Evolutionary conservation across 2,329 filamentous ascomycete species (phyloP).

Genomic region (Didymella sp.): DNA sequence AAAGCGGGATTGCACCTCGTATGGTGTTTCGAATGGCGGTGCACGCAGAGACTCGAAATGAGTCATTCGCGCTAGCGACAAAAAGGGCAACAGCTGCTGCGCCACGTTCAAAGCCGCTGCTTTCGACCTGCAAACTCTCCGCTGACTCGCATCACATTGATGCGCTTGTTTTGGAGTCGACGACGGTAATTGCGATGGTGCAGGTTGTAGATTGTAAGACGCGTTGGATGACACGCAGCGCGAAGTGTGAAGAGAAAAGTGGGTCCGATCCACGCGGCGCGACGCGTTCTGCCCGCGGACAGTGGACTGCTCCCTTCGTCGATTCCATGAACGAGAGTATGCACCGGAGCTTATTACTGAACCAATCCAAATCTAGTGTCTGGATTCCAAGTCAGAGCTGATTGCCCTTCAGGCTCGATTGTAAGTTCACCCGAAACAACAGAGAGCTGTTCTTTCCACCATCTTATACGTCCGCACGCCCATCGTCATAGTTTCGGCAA

Average conservation of each 20-base stretch:
- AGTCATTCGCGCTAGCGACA: conserved; percentile 35
- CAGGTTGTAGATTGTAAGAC: not conserved
- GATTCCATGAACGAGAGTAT: too few species aligned
- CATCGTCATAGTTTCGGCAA: too few species aligned
- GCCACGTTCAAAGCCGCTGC: conserved; percentile 14
- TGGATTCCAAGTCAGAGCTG: too few species aligned
- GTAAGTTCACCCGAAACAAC: too few species aligned
- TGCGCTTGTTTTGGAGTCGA: not conserved
- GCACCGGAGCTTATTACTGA: too few species aligned
- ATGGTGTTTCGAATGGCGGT: conserved; percentile 11
- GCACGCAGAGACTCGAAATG: conserved; percentile 30
- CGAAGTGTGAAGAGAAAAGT: not conserved
- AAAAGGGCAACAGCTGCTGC: conserved; percentile 14
- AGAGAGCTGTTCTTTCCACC: too few species aligned
- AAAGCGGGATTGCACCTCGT: not conserved
- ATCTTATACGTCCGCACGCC: too few species aligned
- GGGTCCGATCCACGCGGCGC: not conserved
- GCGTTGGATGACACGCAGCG: not conserved
- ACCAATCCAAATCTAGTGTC: too few species aligned
- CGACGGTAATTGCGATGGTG: not conserved
- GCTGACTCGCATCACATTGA: not conserved
- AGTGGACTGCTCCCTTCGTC: too few species aligned
- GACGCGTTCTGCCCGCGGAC: too few species aligned
- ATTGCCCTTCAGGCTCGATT: too few species aligned
- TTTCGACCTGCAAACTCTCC: not conserved